A percentile compares a stretch with the other conserved stretches of the same genome.
Conservation (phyloP, 345 rosid species). For the Xanthoceras sorbifolium region DNA sequence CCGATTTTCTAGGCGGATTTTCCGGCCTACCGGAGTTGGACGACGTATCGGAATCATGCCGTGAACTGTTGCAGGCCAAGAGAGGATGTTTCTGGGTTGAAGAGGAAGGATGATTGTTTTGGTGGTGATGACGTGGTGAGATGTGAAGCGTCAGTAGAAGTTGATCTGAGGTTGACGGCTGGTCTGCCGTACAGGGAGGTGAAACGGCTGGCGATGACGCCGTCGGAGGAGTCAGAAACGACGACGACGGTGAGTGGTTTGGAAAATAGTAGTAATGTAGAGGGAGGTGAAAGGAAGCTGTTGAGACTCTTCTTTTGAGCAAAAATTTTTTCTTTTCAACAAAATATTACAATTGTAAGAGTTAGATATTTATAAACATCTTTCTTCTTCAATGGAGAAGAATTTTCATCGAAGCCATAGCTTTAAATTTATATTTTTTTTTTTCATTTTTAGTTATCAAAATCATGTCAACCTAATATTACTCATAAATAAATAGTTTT, state of each 20-base stretch:
- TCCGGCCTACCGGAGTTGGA: conserved; percentile 16
- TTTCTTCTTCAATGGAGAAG: too few species aligned
- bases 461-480: too few species aligned
- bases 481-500: too few species aligned
- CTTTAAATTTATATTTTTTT: too few species aligned
- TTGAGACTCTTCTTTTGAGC: conserved; percentile 38
- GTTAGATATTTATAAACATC: too few species aligned
- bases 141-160: conserved; percentile 10
- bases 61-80: background rate
- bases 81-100: background rate
- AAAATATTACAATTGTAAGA: too few species aligned
- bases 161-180: conserved; percentile 29
- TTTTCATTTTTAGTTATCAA: too few species aligned
- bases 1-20: conserved; percentile 25
- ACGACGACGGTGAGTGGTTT: conserved; percentile 31
- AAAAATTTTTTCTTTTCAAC: too few species aligned
- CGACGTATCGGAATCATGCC: conserved; percentile 17
- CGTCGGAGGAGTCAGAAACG: conserved; percentile 57
- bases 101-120: conserved; percentile 29
- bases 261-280: background rate
- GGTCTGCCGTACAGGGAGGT: conserved; percentile 24
- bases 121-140: background rate
- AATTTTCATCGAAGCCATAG: too few species aligned
- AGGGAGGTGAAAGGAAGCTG: conserved; percentile 32
- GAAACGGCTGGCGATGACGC: conserved; percentile 29